Evolutionary conservation across 129 eudicot species (phyloP), one percentile per base, ranked within the genome.

Genomic region (Calendula officinalis): DNA sequence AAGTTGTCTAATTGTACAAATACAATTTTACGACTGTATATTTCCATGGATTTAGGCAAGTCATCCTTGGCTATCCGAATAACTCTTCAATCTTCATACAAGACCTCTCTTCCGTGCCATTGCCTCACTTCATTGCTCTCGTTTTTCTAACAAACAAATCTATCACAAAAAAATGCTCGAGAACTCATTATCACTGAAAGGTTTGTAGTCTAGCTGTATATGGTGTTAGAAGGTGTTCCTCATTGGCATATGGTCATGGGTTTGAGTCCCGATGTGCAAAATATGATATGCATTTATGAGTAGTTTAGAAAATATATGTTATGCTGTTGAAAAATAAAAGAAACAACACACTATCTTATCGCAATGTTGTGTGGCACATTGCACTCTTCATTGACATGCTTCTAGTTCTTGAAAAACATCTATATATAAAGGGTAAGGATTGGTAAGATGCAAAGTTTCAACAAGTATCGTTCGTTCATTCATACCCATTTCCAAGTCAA

Each of bases 61-160:
- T 78, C 87, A 84, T 84, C 82, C 87, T 78, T 84, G 87, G 87
- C 91, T 75, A 78, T 77, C 91, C 78, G 75, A 78, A 71, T 63
- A 53, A 70, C 57, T 73, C 72, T 77, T 79, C 48, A 54, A 59
- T 66, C 75, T 72, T 66, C 89, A 83, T 79, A 83, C 74, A 76
- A 80, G 78, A 64, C 85, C 67, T 60, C 72, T 80, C 85, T 70
- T 74, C 77, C 75, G 44, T 55, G 4, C 7, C 38, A 8, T 33
- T 38, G 6, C n/a, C 10, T 4, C 41, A 3, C 12, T 32, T 34
- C 69, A 40, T 59, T 57, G 11, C 69, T 40, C 70, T 53, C 27
- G 1, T 34, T 14, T 16, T 63, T 7, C 55, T 41, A 42, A 40
- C 22, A 37, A 41, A 27, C 38, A 11, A 33, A 47, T 47, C n/a